Conservation (phyloP, 2,329 filamentous ascomycete genomes). For the Alternaria rosae region DNA sequence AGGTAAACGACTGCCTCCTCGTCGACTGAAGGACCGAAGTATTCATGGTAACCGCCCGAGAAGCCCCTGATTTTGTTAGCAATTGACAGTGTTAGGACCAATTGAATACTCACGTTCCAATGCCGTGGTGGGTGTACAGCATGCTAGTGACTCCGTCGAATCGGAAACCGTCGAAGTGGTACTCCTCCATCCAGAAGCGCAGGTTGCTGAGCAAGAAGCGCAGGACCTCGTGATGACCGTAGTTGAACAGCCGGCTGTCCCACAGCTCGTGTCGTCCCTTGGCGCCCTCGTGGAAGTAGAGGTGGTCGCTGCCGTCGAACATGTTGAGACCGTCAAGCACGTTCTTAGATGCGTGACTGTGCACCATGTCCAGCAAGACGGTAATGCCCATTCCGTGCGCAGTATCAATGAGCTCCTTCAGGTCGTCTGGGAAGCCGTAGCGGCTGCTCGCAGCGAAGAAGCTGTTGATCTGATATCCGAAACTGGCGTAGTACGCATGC, state of each 20-base stretch:
- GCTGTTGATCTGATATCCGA: slow-evolving; percentile 98
- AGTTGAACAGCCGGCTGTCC: slow-evolving; percentile 98
- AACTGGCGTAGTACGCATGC: slow-evolving; percentile 98
- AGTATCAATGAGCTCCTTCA: slow-evolving; percentile 96
- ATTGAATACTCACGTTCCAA: slow-evolving; percentile 78
- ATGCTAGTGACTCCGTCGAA: slow-evolving; percentile 99
- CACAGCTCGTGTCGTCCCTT: slow-evolving; percentile 91
- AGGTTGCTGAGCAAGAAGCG: slow-evolving; percentile 96
- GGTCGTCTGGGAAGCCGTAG: slow-evolving; percentile 90
- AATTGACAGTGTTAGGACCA: background rate
- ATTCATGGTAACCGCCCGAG: slow-evolving; percentile 97
- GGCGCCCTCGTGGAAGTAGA: slow-evolving; percentile 89
- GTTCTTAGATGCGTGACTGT: slow-evolving; percentile 98
- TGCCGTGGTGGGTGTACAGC: slow-evolving; percentile 94
- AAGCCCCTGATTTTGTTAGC: slow-evolving; percentile 72
- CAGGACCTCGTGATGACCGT: slow-evolving; percentile 90
- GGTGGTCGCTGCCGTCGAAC: slow-evolving; percentile 93
- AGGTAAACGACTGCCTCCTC: slow-evolving; percentile 94
- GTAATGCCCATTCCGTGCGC: slow-evolving; percentile 90
- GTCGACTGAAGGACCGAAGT: slow-evolving; percentile 88
- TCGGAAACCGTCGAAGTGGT: slow-evolving; percentile 93
- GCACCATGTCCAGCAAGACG: slow-evolving; percentile 92
- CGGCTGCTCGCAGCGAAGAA: slow-evolving; percentile 98
- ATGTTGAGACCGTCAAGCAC: slow-evolving; percentile 93
- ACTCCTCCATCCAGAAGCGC: slow-evolving; percentile 99